Evolutionary conservation across 148 eudicot species (phyloP), one percentile per base, ranked within the genome.

Genomic region (Vaccinium macrocarpon): DNA sequence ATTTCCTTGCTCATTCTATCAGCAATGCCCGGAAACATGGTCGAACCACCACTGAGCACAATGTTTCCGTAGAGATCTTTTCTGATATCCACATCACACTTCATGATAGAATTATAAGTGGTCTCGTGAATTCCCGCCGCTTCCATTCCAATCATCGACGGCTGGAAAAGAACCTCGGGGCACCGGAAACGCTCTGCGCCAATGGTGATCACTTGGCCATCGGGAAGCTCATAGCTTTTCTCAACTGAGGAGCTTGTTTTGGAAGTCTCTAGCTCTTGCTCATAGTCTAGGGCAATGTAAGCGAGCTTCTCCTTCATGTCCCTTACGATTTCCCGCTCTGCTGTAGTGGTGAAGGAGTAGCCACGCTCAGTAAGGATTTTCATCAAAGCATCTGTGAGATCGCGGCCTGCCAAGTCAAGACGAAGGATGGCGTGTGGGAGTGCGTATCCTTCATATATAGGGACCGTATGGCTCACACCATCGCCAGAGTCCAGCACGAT

Each of bases 1-100:
- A 94, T 92, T 86, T 94, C 98, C 90, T 94, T 93, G 89, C 95
- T 94, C 96, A 93, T 94, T 84, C 96, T 87, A 79, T 94, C 96
- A 82, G 98, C 95, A 87, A 94, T 94, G 10, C 98, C 95, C 5
- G 96, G 87, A 87, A 94, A 94, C 98, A 94, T 94, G 76, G 98
- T 93, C 5, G 98, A 86, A 46, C 98, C 98, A 76, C 98, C 93
- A 90, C 98, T 95, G 78, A 95, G 95, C 32, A 93, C 95, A 77
- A 93, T 93, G 87, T 93, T 95, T 8, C 98, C 96, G 50, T 93
- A 95, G 0, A 95, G 90, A 74, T 95, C 98, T 85, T 95, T 94
- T 93, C 95, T 94, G 62, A 94, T 94, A 87, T 94, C 95, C 66
- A 93, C 95, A 53, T 94, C 98, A 84, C 95, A 94, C 90, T 93